phyloP scores from a whole-genome alignment of 2,329 filamentous ascomycete genomes.

The Magnaporthiopsis incrustans region DNA sequence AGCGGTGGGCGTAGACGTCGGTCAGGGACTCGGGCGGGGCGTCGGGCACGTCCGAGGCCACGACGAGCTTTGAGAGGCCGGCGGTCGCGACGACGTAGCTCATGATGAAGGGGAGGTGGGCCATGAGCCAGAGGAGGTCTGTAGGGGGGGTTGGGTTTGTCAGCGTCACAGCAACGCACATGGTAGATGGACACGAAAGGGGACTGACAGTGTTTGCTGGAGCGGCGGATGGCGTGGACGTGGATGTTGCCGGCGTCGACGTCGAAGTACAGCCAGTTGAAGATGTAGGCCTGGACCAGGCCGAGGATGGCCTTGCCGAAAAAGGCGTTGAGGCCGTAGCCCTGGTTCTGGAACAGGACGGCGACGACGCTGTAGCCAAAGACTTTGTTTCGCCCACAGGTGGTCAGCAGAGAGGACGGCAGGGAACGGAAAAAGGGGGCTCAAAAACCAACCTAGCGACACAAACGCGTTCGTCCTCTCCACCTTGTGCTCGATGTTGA shows the following conservation, averaged over 20 bases:
- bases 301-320: constrained; percentile 55
- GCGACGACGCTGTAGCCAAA: constrained; percentile 58
- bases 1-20: constrained; percentile 38
- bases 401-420: neutral
- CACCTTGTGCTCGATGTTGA: constrained; percentile 59
- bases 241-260: constrained; percentile 49
- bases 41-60: constrained; percentile 45
- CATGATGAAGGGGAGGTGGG: constrained; percentile 57
- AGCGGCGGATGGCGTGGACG: constrained; percentile 52
- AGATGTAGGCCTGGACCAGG: constrained; percentile 47
- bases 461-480: constrained; percentile 59
- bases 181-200: neutral
- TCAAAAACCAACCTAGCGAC: constrained; percentile 32
- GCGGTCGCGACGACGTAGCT: constrained; percentile 51
- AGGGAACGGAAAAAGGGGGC: neutral
- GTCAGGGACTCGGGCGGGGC: constrained; percentile 40
- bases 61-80: constrained; percentile 49
- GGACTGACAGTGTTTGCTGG: constrained; percentile 30
- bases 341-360: constrained; percentile 49
- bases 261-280: constrained; percentile 59
- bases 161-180: too few relatives aligned
- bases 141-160: constrained; percentile 5
- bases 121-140: constrained; percentile 46
- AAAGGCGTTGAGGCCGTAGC: constrained; percentile 47
- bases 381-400: constrained; percentile 24